Percentiles rank a stretch among this genome's conserved stretches.
Evolutionary conservation across 2,329 filamentous ascomycete genomes (phyloP).

Genomic region (Didymella pinodella): DNA sequence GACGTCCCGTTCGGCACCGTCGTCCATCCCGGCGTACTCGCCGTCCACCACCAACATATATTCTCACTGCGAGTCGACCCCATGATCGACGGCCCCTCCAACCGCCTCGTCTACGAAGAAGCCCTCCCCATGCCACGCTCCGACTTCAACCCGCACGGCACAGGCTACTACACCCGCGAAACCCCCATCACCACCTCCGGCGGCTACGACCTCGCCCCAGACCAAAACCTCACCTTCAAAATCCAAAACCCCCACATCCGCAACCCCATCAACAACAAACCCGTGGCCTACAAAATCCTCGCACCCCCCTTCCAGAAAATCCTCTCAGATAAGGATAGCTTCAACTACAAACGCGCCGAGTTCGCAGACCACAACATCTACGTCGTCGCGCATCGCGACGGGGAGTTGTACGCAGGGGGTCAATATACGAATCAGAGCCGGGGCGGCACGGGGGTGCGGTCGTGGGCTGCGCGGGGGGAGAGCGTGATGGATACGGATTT

Average conservation of each 20-base stretch:
- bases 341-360: constrained; percentile 65
- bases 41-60: constrained; percentile 77
- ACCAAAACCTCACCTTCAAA: constrained; percentile 58
- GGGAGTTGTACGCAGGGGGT: constrained; percentile 67
- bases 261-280: constrained; percentile 59
- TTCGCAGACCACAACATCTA: constrained; percentile 68
- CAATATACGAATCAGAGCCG: constrained; percentile 68
- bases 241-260: constrained; percentile 56
- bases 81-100: constrained; percentile 56
- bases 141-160: constrained; percentile 64
- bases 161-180: constrained; percentile 57
- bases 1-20: constrained; percentile 73
- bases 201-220: constrained; percentile 59
- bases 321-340: constrained; percentile 60
- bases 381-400: constrained; percentile 64
- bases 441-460: constrained; percentile 57
- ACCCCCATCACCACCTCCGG: constrained; percentile 59
- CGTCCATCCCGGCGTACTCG: constrained; percentile 73
- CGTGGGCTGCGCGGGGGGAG: constrained; percentile 62
- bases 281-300: constrained; percentile 60
- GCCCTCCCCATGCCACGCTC: constrained; percentile 66
- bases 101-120: constrained; percentile 61
- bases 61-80: constrained; percentile 65
- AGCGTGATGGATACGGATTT: constrained; percentile 64
- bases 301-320: constrained; percentile 61